Percentiles rank a stretch among this genome's conserved stretches.
Conservation (phyloP, 2,329 filamentous ascomycete species). For the Helotiales sp. region DNA sequence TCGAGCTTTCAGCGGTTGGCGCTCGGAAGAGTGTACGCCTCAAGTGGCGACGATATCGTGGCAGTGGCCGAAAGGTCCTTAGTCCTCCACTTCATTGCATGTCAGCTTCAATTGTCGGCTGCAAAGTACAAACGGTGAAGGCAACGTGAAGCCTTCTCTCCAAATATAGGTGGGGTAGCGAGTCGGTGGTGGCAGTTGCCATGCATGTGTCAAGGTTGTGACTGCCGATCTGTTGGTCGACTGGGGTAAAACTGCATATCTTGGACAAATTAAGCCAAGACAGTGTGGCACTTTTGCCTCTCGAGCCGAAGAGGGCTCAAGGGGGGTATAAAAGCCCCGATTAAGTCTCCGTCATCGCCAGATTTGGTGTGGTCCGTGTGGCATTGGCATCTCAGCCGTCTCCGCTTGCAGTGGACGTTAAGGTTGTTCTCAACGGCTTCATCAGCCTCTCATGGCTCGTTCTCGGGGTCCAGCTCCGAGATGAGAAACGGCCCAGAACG, state of each 20-base stretch:
- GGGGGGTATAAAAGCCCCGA: slow-evolving; percentile 8
- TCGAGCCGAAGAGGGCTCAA: slow-evolving; percentile 8
- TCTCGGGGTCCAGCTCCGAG: background rate
- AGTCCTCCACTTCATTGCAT: too few relatives aligned
- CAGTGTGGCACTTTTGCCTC: slow-evolving; percentile 5
- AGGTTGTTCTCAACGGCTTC: background rate
- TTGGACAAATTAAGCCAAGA: background rate
- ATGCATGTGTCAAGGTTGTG: background rate
- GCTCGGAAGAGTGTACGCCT: background rate
- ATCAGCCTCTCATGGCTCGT: background rate
- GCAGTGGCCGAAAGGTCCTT: slow-evolving; percentile 2
- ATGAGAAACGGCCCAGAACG: background rate
- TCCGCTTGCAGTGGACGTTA: background rate
- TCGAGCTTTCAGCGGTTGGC: background rate
- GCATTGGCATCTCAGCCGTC: background rate
- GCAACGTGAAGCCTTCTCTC: background rate
- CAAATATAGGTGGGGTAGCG: background rate
- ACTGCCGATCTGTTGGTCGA: slow-evolving; percentile 1
- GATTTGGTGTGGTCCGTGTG: background rate
- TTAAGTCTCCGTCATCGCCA: slow-evolving; percentile 13
- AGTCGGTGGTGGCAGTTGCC: background rate
- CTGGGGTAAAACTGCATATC: slow-evolving; percentile 4
- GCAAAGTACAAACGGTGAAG: background rate
- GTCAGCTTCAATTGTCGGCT: background rate
- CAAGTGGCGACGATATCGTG: slow-evolving; percentile 5